These are phyloP conservation scores for Neurospora sp. DNA, from an alignment of 495 filamentous ascomycete genomes.

Conservation along the genomic window DNA sequence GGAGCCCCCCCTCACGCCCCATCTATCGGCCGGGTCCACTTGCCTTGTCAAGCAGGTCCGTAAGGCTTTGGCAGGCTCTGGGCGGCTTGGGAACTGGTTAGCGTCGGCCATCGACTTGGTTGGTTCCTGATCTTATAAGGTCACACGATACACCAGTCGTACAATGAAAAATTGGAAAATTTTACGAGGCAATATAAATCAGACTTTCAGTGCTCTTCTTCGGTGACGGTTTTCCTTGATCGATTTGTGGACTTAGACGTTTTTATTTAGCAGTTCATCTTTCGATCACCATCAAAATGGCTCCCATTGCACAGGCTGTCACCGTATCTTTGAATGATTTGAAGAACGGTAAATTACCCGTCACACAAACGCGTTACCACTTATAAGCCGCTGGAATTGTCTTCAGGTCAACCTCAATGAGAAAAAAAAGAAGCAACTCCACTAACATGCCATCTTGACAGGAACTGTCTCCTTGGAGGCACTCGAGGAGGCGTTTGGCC, in stretches of 20 bases:
- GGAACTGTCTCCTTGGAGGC: constrained; percentile 63
- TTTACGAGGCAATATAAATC: background rate
- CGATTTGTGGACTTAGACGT: background rate
- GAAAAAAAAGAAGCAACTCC: background rate
- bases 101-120: background rate
- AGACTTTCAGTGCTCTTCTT: background rate
- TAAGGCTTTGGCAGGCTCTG: background rate
- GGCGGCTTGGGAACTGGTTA: background rate
- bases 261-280: background rate
- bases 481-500: constrained; percentile 81
- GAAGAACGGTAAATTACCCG: constrained; percentile 32
- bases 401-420: background rate
- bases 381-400: background rate
- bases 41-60: background rate
- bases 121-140: background rate
- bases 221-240: background rate
- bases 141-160: background rate
- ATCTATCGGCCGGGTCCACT: background rate
- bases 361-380: background rate
- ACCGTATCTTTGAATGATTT: constrained; percentile 43
- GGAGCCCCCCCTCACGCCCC: background rate
- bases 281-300: constrained; percentile 21
- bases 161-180: background rate
- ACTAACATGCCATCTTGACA: background rate
- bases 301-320: constrained; percentile 35